Base-by-base conservation (phyloP, 441 rosid species). In the Aquilaria agallochum region DNA sequence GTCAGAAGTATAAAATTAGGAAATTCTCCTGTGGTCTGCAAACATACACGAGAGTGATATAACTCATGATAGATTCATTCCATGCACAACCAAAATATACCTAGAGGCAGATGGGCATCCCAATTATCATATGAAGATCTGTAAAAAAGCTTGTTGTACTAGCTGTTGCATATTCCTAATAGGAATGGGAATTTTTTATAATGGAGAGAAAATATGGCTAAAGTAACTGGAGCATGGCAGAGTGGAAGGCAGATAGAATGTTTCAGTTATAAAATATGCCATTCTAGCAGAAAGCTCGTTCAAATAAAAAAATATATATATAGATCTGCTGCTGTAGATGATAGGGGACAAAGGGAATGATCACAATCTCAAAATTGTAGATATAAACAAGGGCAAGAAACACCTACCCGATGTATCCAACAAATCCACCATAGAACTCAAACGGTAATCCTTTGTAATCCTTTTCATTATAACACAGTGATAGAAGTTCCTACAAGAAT, bases 321-420 rank as follows among this genome's bases (percentile, higher is more conserved):
- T 20, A 36, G 6, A 5, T 36, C 6, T 36, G 42, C 7, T 36
- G 42, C 42, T 36, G 42, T 36, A 36, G 7, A 4, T 36, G 42
- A 36, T 36, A 36, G 42, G 42, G 42, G 27, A 20, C 7, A 8
- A 36, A 36, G 42, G 42, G 5, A 36, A 36, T 36, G 6, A 36
- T 36, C 1, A 8, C 42, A 36, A 8, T 36, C 7, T 36, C 42
- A 69, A 31, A 53, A 73, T 47, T 51, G 15, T 62, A 36, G 59
- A 33, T 49, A 57, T 60, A 30, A 59, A 66, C 57, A 52, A 49
- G 66, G 42, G 42, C 7, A 36, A 36, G 42, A 57, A 66, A 20
- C 54, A 74, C 88, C 56, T 84, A 92, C 97, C 99, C 99, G 48
- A 95, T 74, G 72, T 88, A 92, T 73, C 99, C 98, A 31, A 95